Evolutionary conservation across 2,329 filamentous ascomycete species (phyloP), one percentile per base, ranked within the genome.

Genomic region (Xylaria sp.): DNA sequence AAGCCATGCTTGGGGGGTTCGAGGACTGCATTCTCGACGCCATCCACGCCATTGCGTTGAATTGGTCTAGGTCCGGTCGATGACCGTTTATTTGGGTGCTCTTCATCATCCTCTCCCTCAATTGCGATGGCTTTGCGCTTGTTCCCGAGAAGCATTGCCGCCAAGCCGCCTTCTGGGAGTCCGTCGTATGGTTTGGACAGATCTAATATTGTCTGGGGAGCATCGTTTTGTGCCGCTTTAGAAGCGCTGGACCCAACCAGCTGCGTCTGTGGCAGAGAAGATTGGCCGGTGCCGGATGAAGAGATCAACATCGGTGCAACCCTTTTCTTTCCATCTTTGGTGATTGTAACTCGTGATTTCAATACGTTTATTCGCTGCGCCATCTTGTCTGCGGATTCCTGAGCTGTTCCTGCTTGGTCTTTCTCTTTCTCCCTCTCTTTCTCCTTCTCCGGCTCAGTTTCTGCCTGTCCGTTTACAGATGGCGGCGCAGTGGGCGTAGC

Each of bases 301-400:
- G 95, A 97, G 7, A 99, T 93, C 13, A 99, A 86, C 72, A 99
- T 85, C 1, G 96, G 96, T 3, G 94, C 93, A 65, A 99, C 95
- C 64, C 96, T 89, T 83, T 99, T 99, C 82, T 96, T 98, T 37
- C 96, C 96, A 73, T 99, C 95, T 79, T 98, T 98, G 0, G 94
- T 97, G 69, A 98, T 91, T 0, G 95, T 98, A 3, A 98, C 94
- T 62, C 96, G 89, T 71, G 95, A 93, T 81, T 98, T 98, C 72
- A 98, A 82, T 75, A 84, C 84, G 71, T 83, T 85, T 76, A 89
- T 85, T 68, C 86, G 82, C 69, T 88, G 84, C 0, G 84, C 86
- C 3, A 83, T 78, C 78, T 89, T 88, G 72, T 88, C 85, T 0
- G 83, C 83, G 9, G 80, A 81, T 72, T 89, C 86, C 61, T 86